Percentiles rank a stretch among this genome's conserved stretches.
phyloP scores from a whole-genome alignment of 2,329 filamentous ascomycete genomes.

The Sarocladium brachiariae region DNA sequence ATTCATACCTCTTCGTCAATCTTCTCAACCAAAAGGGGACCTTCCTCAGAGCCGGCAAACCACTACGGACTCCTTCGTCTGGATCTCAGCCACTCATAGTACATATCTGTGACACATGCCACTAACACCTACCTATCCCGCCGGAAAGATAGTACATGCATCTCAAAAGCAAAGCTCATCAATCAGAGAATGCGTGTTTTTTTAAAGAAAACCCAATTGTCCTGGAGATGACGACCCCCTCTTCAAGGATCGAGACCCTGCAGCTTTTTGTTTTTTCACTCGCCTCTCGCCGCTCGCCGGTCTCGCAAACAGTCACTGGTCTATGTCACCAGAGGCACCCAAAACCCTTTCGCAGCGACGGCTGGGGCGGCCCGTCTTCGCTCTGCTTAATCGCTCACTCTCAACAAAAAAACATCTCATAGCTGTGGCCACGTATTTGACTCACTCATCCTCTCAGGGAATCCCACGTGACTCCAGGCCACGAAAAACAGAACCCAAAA shows the following conservation, averaged over 20 bases:
- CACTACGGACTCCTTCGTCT: not conserved
- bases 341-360: not conserved
- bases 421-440: conserved; percentile 1
- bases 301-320: not conserved
- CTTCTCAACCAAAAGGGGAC: no score
- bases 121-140: not conserved
- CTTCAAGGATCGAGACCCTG: not conserved
- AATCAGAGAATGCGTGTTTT: conserved; percentile 2
- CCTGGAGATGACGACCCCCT: not conserved
- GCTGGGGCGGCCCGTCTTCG: conserved; percentile 7
- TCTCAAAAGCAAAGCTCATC: no score
- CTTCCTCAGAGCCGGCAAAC: not conserved
- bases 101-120: conserved; percentile 1
- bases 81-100: not conserved
- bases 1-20: no score
- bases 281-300: conserved; percentile 2
- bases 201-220: no score
- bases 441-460: not conserved
- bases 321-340: not conserved
- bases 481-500: not conserved
- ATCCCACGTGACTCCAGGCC: not conserved
- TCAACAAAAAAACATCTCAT: conserved; percentile 5
- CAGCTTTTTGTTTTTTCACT: not conserved
- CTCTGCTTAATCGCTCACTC: conserved; percentile 7
- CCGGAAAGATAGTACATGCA: no score